These are phyloP conservation scores for Pseudogymnoascus sp. DNA, from an alignment of 2,329 filamentous ascomycete genomes.

Conservation along the genomic window DNA sequence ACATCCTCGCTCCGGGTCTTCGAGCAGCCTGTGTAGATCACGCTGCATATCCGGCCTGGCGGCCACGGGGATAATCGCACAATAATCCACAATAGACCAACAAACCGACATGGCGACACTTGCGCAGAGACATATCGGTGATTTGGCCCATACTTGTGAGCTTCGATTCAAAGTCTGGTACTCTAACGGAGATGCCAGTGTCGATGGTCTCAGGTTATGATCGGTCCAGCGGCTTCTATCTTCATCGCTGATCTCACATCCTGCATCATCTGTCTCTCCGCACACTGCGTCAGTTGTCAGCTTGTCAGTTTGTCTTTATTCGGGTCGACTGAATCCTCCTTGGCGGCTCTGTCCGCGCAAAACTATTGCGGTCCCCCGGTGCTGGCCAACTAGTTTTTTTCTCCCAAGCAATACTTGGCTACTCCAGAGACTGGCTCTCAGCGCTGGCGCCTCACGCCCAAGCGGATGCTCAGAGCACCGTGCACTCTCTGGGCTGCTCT, in stretches of 20 bases:
- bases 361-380: not conserved
- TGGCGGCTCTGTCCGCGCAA: not conserved
- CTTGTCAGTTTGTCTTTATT: not conserved
- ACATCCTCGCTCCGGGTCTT: not conserved
- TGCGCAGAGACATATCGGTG: not conserved
- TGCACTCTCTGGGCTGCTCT: not conserved
- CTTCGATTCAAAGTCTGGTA: not conserved
- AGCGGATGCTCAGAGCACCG: not conserved
- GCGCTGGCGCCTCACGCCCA: not conserved
- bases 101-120: not conserved
- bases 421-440: not conserved
- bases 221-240: not conserved
- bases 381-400: not conserved
- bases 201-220: not conserved
- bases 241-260: not conserved
- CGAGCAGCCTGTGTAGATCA: not conserved
- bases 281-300: not conserved
- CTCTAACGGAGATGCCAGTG: not conserved
- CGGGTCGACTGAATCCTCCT: not conserved
- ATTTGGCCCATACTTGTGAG: not conserved
- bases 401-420: not conserved
- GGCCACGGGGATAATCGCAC: not conserved
- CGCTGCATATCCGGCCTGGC: not conserved
- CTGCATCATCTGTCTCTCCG: not conserved
- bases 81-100: not conserved